These are phyloP conservation scores for Telopea speciosissima DNA, from an alignment of 177 flowering plant genomes.

Conservation along the genomic window DNA sequence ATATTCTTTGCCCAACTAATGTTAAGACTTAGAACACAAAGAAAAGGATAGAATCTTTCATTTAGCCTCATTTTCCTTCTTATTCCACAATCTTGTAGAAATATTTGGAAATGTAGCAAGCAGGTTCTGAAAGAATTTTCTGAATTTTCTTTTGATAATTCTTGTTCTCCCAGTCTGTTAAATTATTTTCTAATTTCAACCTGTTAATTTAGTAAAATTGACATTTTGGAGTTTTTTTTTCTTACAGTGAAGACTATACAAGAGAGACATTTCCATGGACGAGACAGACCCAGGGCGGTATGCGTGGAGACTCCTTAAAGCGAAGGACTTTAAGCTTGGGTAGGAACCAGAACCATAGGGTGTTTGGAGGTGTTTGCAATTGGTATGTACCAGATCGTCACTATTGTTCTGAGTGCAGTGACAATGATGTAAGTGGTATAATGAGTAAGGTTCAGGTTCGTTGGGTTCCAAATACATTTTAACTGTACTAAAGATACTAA, in stretches of 20 bases:
- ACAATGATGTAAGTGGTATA: slow-evolving; percentile 19
- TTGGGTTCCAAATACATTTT: slow-evolving; percentile 2
- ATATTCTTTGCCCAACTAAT: too few relatives aligned
- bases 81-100: too few relatives aligned
- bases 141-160: not conserved
- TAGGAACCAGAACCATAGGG: slow-evolving; percentile 16
- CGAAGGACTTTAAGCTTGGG: slow-evolving; percentile 35
- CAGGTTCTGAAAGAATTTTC: not conserved
- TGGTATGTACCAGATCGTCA: slow-evolving; percentile 31
- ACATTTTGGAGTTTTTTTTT: not conserved
- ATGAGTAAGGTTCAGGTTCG: slow-evolving; percentile 45
- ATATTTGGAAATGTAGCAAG: not conserved
- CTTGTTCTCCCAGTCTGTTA: not conserved
- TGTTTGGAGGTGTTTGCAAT: slow-evolving; percentile 24
- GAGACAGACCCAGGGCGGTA: slow-evolving; percentile 36
- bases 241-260: slow-evolving; percentile 53
- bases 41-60: too few relatives aligned
- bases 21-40: too few relatives aligned
- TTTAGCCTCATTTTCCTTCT: too few relatives aligned
- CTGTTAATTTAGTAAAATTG: not conserved
- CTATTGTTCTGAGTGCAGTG: slow-evolving; percentile 34
- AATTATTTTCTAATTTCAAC: not conserved
- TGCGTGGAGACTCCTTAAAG: slow-evolving; percentile 26
- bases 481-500: too few relatives aligned
- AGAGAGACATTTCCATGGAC: slow-evolving; percentile 47